Evolutionary conservation across 148 eudicot species (phyloP).

Genomic region (Spergularia marina): DNA sequence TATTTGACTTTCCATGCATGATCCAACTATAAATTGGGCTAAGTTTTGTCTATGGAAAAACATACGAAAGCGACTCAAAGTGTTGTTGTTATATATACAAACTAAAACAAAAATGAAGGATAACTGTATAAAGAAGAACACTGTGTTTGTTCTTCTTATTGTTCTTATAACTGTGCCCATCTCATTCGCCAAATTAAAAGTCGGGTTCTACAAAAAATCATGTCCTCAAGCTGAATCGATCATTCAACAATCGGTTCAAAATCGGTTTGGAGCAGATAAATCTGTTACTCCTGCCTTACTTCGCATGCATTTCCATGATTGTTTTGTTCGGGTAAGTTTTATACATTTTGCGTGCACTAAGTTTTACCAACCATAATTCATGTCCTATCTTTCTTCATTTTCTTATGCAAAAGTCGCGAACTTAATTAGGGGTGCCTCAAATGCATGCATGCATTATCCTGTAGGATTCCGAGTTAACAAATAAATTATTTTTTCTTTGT

Average conservation of each 20-base stretch:
- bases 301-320: constrained; percentile 43
- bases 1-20: background rate
- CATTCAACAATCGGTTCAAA: constrained; percentile 15
- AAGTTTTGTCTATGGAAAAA: too few relatives aligned
- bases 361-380: background rate
- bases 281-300: constrained; percentile 34
- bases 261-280: constrained; percentile 12
- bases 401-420: too few relatives aligned
- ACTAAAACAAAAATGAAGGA: background rate
- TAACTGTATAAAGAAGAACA: background rate
- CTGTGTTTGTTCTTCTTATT: background rate
- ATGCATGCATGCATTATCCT: too few relatives aligned
- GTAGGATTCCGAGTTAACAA: too few relatives aligned
- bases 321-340: constrained; percentile 30
- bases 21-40: too few relatives aligned
- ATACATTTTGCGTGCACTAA: background rate
- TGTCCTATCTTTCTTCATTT: too few relatives aligned
- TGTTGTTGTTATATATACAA: too few relatives aligned
- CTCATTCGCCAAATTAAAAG: constrained; percentile 15
- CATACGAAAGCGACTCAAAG: too few relatives aligned
- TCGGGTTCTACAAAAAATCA: constrained; percentile 22
- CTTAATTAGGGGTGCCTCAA: too few relatives aligned
- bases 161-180: background rate
- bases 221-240: constrained; percentile 30
- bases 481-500: too few relatives aligned